A percentile compares a stretch with the other conserved stretches of the same genome.
These are phyloP conservation scores for Syzygium malaccense DNA, from an alignment of 441 rosid genomes.

Conservation along the genomic window DNA sequence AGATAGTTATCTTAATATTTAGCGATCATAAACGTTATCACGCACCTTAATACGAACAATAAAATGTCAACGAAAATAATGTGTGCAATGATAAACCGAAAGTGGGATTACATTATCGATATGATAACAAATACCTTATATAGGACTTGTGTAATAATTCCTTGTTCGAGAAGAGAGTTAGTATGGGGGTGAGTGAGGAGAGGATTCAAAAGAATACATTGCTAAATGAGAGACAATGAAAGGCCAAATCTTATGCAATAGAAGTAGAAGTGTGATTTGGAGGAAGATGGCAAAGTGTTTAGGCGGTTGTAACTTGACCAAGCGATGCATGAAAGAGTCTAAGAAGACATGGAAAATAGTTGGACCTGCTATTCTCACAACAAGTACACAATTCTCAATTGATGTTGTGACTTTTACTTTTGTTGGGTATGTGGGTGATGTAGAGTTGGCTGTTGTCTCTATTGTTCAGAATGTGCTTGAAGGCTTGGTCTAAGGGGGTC, in stretches of 20 bases:
- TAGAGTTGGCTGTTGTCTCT: conserved; percentile 35
- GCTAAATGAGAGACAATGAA: neutral
- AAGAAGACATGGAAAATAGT: conserved; percentile 37
- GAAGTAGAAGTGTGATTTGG: neutral
- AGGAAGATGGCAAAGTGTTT: neutral
- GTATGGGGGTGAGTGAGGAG: neutral
- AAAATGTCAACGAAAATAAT: too few relatives aligned
- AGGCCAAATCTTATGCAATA: neutral
- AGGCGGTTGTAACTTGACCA: neutral
- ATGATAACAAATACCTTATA: too few relatives aligned
- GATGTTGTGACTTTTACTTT: conserved; percentile 20
- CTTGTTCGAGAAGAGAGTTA: too few relatives aligned
- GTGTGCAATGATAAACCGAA: too few relatives aligned
- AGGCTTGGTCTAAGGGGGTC: conserved; percentile 33
- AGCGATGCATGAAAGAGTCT: conserved; percentile 21
- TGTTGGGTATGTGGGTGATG: conserved; percentile 22
- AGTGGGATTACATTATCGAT: too few relatives aligned
- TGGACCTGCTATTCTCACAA: conserved; percentile 21
- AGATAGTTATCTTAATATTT: too few relatives aligned
- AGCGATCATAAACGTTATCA: too few relatives aligned
- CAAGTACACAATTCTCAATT: conserved; percentile 27
- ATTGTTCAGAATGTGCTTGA: conserved; percentile 31
- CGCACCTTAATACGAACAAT: too few relatives aligned
- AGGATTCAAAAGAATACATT: neutral
- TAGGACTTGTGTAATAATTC: too few relatives aligned